Evolutionary conservation across 2,329 filamentous ascomycete species (phyloP).

Genomic region (Oidium heveae): DNA sequence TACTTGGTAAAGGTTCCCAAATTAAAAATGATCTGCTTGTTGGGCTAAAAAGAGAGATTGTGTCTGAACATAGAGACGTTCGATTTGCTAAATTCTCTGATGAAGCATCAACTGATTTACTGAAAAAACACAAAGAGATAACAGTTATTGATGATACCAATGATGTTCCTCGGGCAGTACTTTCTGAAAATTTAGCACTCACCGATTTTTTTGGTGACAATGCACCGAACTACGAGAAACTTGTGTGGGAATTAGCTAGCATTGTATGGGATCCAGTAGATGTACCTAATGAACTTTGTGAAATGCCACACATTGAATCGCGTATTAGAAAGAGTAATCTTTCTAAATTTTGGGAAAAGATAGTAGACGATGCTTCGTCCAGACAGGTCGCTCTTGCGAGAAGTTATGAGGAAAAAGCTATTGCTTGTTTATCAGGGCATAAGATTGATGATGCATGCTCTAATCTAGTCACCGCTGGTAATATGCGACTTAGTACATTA

Average conservation of each 20-base stretch:
- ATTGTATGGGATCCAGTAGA: constrained; percentile 59
- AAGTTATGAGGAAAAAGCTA: constrained; percentile 56
- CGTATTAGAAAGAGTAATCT: constrained; percentile 33
- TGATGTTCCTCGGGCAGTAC: constrained; percentile 32
- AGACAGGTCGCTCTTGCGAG: constrained; percentile 30
- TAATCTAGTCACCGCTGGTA: constrained; percentile 44
- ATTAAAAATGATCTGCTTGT: constrained; percentile 22
- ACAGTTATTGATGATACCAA: constrained; percentile 28
- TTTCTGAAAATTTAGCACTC: constrained; percentile 22
- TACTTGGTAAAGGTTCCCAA: constrained; percentile 14
- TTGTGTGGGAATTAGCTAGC: constrained; percentile 65
- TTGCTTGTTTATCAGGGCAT: constrained; percentile 56
- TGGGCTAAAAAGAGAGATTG: constrained; percentile 29
- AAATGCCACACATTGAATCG: constrained; percentile 15
- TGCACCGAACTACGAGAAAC: constrained; percentile 35
- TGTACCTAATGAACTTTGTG: constrained; percentile 18
- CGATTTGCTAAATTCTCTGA: constrained; percentile 37
- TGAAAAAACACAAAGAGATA: constrained; percentile 28
- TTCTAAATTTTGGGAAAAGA: constrained; percentile 36
- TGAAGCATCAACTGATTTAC: constrained; percentile 29
- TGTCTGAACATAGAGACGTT: constrained; percentile 37
- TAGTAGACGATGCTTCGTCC: constrained; percentile 35
- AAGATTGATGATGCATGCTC: constrained; percentile 65
- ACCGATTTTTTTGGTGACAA: constrained; percentile 22
- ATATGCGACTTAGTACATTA: constrained; percentile 66